Evolutionary conservation across 129 eudicot genomes (phyloP), one percentile per base, ranked within the genome.

Genomic region (Lonicera japonica): DNA sequence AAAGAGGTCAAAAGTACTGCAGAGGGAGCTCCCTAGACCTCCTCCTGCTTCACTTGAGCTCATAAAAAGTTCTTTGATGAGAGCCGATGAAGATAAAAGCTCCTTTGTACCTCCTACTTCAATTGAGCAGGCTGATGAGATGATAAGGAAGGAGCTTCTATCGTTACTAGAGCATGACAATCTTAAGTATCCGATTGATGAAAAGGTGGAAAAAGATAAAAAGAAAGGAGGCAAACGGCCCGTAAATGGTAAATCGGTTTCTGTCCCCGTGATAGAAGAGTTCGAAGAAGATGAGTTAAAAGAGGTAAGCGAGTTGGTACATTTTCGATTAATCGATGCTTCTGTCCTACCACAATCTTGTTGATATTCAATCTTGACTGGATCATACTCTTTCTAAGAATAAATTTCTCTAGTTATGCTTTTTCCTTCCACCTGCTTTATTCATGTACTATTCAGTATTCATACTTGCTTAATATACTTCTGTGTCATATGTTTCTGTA

Each of bases 21-120:
- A 94, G 71, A 70, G 99, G 74, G 99, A 94, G 78, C 92, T 94
- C 21, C 99, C 99, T 12, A 82, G 99, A 56, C 96, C 96, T 24
- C 99, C 96, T 21, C 60, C 70, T 72, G 80, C 87, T 61, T 81
- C 99, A 21, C 40, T 94, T 71, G 99, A 88, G 52, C 73, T 94
- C 34, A 75, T 94, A 16, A 88, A 66, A 62, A 73, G 65, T 39
- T 84, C 96, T 11, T 56, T 94, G 73, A 68, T 85, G 21, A 79
- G 76, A 75, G 83, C 89, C 20, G 95, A 83, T 64, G 99, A 82
- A 67, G 96, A 89, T 50, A 94, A 94, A 70, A 94, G 99, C 80
- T 82, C 96, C 54, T 82, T 94, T 70, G 99, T 85, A 57, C 99
- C 99, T 36, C 95, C 96, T 66, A 94, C 99, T 8, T 64, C 74